A percentile compares a stretch with the other conserved stretches of the same genome.
Evolutionary conservation across 140 eudicot species (phyloP).

Genomic region (Erigeron philadelphicus): DNA sequence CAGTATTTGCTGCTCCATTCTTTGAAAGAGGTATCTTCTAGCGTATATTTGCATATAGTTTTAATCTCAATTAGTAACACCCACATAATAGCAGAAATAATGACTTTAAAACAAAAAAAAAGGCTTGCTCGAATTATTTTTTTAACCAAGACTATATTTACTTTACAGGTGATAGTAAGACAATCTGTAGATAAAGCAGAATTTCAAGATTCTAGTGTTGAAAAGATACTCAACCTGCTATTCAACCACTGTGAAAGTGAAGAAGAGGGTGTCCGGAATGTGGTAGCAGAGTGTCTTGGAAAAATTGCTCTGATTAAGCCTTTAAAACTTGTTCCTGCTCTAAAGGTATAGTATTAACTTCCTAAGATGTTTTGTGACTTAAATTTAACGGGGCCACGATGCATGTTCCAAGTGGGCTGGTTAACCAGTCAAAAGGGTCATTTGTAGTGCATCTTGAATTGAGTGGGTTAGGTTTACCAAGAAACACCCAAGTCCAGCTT

Average conservation of each 20-base stretch:
- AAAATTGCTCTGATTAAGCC: slow-evolving; percentile 88
- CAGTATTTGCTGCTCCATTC: slow-evolving; percentile 92
- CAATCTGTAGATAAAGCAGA: slow-evolving; percentile 98
- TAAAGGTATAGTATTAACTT: slow-evolving; percentile 45
- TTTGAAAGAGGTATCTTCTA: slow-evolving; percentile 71
- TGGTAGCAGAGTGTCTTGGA: slow-evolving; percentile 95
- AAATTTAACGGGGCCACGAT: background rate
- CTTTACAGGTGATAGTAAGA: slow-evolving; percentile 82
- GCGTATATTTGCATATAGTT: background rate
- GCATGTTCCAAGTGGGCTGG: background rate
- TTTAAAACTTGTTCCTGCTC: slow-evolving; percentile 79
- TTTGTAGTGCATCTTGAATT: background rate
- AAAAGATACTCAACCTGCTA: slow-evolving; percentile 78
- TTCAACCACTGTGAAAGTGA: slow-evolving; percentile 98
- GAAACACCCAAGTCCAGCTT: background rate
- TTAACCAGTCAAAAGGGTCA: background rate
- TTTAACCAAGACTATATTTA: background rate
- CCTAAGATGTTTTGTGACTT: background rate
- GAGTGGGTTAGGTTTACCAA: background rate
- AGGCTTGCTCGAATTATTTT: background rate
- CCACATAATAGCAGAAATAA: background rate
- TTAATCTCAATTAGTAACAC: background rate
- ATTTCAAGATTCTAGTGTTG: slow-evolving; percentile 89
- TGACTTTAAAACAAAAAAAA: background rate
- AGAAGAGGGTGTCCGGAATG: slow-evolving; percentile 99